Conservation (phyloP, 495 filamentous ascomycete genomes). For the Tuber borchii region DNA sequence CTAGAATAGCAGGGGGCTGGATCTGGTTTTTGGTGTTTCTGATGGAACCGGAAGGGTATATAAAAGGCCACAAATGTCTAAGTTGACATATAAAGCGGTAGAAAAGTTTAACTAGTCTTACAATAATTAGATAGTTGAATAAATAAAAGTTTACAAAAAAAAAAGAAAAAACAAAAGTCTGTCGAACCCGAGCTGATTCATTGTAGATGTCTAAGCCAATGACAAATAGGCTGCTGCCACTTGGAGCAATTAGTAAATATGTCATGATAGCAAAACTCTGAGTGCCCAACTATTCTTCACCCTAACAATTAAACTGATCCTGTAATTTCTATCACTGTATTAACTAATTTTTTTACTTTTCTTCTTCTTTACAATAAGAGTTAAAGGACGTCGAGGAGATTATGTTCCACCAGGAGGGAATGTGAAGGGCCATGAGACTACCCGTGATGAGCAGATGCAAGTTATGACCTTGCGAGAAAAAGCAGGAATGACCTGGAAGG, state of each 20-base stretch:
- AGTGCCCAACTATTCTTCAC: neutral
- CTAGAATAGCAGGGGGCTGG: no score
- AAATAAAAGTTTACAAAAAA: no score
- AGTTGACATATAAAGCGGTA: no score
- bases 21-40: no score
- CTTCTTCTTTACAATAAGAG: neutral
- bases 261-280: neutral
- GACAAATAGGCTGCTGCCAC: neutral
- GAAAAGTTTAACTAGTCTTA: no score
- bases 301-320: neutral
- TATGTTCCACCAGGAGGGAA: neutral
- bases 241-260: neutral
- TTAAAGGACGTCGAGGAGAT: neutral
- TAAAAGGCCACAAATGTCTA: no score
- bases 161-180: no score
- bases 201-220: neutral
- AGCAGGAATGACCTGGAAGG: neutral
- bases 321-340: neutral
- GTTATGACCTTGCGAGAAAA: neutral
- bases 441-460: neutral
- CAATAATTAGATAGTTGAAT: no score
- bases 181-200: neutral
- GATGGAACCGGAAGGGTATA: no score
- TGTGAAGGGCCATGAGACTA: neutral
- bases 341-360: neutral